Base-by-base conservation (phyloP, 345 rosid species). In the Arabidopsis suecica region DNA sequence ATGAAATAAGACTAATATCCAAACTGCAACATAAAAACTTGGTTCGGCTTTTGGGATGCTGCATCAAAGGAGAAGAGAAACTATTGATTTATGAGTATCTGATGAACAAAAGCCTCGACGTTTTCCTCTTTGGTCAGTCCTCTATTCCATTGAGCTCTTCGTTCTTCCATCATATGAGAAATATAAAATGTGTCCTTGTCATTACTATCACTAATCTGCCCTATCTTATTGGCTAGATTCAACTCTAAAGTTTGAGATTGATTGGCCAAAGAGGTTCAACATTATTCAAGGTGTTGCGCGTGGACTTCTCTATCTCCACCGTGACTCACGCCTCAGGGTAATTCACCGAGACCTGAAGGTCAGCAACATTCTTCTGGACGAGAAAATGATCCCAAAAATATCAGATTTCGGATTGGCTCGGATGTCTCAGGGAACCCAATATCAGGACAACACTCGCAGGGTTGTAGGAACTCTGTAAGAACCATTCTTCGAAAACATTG, bases 1-100 rank as follows among this genome's bases (percentile, higher is more conserved):
- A 68, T 68, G 84, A 75, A 25, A 72, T 76, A 55, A 60, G 14
- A 37, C 40, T 79, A 49, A 79, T 82, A 25, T 74, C 85, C 61
- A 88, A 83, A 63, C 95, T 91, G 47, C 95, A 91, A 65, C 95
- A 91, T 55, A 73, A 83, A 51, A 89, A 91, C 68, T 87, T 89
- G 60, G 89, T 86, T 3, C 78, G 77, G 64, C 82, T 89, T 53
- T 44, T 91, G 2, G 93, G 93, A 20, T 89, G 81, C 34, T 84
- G 91, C 83, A 72, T 81, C 40, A 60, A 83, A 10, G 77, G 71
- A 33, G 89, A 82, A 9, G 92, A 75, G 68, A 75, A 50, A 62
- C 76, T 86, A 73, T 54, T 89, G 48, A 75, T 89, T 20, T 89
- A 88, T 47, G 92, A 89, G 72, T 88, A 73, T 62, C 30, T 89